A percentile compares a stretch with the other conserved stretches of the same genome.
Evolutionary conservation across 108 stramenopile species (phyloP).

Genomic region (Nitzschia sp.): DNA sequence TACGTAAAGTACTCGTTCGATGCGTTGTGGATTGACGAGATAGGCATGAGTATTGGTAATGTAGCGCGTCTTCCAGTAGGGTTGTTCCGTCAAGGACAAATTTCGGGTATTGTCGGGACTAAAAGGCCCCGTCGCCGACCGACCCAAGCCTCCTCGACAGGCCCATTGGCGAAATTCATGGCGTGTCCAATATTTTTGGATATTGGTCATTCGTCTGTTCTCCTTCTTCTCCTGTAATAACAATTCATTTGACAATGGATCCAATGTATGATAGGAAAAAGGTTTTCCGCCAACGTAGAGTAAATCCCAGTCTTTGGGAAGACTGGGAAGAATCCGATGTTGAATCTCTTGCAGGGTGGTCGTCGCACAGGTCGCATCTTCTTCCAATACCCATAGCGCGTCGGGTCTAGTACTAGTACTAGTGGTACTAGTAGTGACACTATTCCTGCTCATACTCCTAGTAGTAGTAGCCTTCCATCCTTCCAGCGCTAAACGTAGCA

Average conservation of each 20-base stretch:
- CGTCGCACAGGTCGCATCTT: slow-evolving; percentile 12
- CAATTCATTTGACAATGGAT: neutral
- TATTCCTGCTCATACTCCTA: too few species aligned
- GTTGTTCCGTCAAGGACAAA: neutral
- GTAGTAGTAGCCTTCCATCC: neutral
- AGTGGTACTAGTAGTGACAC: too few species aligned
- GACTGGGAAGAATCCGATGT: neutral
- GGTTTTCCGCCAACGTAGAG: slow-evolving; percentile 26
- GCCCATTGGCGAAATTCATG: neutral
- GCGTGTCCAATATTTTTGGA: neutral
- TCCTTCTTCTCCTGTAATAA: neutral
- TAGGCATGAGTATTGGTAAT: slow-evolving; percentile 21
- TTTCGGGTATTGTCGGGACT: neutral
- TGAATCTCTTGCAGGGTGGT: neutral
- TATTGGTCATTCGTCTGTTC: neutral
- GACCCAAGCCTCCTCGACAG: slow-evolving; percentile 13
- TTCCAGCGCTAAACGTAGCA: neutral
- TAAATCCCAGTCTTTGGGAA: slow-evolving; percentile 14
- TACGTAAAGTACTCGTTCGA: neutral
- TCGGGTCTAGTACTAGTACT: neutral
- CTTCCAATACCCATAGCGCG: slow-evolving; percentile 20
- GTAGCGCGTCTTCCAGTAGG: slow-evolving; percentile 8
- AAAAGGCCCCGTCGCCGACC: slow-evolving; percentile 11
- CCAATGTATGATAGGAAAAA: slow-evolving; percentile 15
- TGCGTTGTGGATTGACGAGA: slow-evolving; percentile 21